phyloP scores from a whole-genome alignment of 2,329 filamentous ascomycete species.

The Dactylonectria macrodidyma region DNA sequence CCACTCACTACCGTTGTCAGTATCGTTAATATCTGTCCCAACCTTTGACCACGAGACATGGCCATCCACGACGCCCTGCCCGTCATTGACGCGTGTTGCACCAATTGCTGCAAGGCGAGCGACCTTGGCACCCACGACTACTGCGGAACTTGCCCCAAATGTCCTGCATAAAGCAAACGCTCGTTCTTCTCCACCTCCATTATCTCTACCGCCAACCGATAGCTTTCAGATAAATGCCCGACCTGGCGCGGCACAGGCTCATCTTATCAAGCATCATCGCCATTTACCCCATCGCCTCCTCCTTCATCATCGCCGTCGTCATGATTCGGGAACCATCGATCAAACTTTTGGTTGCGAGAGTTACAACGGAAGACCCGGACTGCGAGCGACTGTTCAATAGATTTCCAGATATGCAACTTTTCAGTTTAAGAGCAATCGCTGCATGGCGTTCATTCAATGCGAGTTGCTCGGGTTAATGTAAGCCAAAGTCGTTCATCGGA shows the following conservation, averaged over 20 bases:
- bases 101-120: constrained; percentile 50
- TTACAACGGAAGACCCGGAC: neutral
- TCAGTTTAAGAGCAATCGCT: neutral
- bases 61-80: constrained; percentile 32
- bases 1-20: neutral
- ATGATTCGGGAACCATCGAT: neutral
- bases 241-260: constrained; percentile 22
- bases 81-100: constrained; percentile 47
- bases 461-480: neutral
- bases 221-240: neutral
- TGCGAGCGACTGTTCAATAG: constrained; percentile 19
- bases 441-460: constrained; percentile 1
- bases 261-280: constrained; percentile 13
- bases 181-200: neutral
- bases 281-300: neutral
- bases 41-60: constrained; percentile 33
- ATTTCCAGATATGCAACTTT: constrained; percentile 17
- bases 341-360: neutral
- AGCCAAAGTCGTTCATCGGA: neutral
- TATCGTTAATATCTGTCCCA: too few relatives aligned
- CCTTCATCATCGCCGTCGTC: neutral
- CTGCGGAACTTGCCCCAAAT: constrained; percentile 51
- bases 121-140: constrained; percentile 53
- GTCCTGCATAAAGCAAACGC: constrained; percentile 36
- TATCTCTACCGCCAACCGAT: neutral